These are phyloP conservation scores for Sodiomyces alkalinus DNA, from an alignment of 2,329 filamentous ascomycete genomes.

Conservation along the genomic window DNA sequence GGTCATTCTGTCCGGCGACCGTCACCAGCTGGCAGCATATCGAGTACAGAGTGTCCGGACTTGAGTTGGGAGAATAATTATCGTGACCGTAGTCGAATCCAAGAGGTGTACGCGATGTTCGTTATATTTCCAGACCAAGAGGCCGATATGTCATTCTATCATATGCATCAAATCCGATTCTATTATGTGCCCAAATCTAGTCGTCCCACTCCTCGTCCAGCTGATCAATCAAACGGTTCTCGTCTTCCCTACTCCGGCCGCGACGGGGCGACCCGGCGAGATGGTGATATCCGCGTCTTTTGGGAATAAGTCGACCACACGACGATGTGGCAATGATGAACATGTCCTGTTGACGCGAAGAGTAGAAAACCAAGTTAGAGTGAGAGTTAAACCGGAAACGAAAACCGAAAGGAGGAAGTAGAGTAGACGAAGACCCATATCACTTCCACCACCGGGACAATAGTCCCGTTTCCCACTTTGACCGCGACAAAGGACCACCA, in stretches of 20 bases:
- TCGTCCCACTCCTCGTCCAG: conserved; percentile 97
- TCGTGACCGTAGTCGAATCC: too few relatives aligned
- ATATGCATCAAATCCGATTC: background rate
- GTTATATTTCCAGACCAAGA: too few relatives aligned
- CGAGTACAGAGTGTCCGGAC: too few relatives aligned
- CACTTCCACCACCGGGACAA: conserved; percentile 8
- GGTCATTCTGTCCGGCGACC: too few relatives aligned
- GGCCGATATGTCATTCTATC: too few relatives aligned
- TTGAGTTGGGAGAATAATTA: too few relatives aligned
- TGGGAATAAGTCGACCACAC: conserved; percentile 50
- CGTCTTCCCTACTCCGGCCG: conserved; percentile 51
- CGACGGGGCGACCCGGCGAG: conserved; percentile 39
- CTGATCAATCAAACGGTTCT: conserved; percentile 90
- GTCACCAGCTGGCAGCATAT: too few relatives aligned
- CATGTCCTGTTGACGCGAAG: conserved; percentile 46
- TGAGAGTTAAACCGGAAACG: too few relatives aligned
- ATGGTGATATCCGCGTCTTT: conserved; percentile 50
- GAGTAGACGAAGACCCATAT: conserved; percentile 6
- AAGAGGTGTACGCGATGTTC: too few relatives aligned
- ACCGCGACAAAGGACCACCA: too few relatives aligned
- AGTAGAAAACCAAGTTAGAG: background rate
- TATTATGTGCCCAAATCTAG: conserved; percentile 17
- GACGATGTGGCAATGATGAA: conserved; percentile 55
- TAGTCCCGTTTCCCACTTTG: too few relatives aligned
- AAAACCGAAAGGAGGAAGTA: too few relatives aligned